Conservation (phyloP, 2,329 filamentous ascomycete species). For the Amphichorda felina region DNA sequence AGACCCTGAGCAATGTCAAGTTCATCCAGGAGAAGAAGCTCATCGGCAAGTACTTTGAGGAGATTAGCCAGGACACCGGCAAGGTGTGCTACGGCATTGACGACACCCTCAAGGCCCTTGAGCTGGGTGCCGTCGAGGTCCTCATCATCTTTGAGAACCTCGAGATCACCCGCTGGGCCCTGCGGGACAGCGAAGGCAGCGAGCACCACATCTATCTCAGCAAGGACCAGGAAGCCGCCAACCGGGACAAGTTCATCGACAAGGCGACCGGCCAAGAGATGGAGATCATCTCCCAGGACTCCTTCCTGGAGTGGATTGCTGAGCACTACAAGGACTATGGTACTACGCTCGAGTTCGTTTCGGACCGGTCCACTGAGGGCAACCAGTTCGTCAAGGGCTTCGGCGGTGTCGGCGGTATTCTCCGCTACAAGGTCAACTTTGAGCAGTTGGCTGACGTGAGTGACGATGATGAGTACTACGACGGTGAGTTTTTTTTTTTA, state of each 20-base stretch:
- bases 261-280: slow-evolving; percentile 94
- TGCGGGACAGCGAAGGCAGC: slow-evolving; percentile 65
- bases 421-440: slow-evolving; percentile 99
- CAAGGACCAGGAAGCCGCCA: slow-evolving; percentile 59
- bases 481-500: slow-evolving; percentile 27
- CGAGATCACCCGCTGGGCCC: slow-evolving; percentile 81
- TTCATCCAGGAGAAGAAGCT: slow-evolving; percentile 99
- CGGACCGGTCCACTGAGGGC: slow-evolving; percentile 91
- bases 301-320: slow-evolving; percentile 99
- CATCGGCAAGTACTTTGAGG: slow-evolving; percentile 97
- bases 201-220: slow-evolving; percentile 77
- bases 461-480: slow-evolving; percentile 90
- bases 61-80: slow-evolving; percentile 95
- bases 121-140: slow-evolving; percentile 87
- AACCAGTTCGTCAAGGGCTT: slow-evolving; percentile 99
- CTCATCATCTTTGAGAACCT: slow-evolving; percentile 97
- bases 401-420: slow-evolving; percentile 91
- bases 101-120: slow-evolving; percentile 91
- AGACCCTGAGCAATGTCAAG: slow-evolving; percentile 98
- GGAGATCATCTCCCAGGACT: slow-evolving; percentile 77
- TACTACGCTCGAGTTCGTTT: slow-evolving; percentile 91
- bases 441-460: slow-evolving; percentile 93
- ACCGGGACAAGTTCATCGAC: slow-evolving; percentile 84
- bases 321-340: slow-evolving; percentile 98
- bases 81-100: slow-evolving; percentile 97